These are phyloP conservation scores for Pythium aphanidermatum DNA, from an alignment of 352 stramenopile genomes.

Conservation along the genomic window DNA sequence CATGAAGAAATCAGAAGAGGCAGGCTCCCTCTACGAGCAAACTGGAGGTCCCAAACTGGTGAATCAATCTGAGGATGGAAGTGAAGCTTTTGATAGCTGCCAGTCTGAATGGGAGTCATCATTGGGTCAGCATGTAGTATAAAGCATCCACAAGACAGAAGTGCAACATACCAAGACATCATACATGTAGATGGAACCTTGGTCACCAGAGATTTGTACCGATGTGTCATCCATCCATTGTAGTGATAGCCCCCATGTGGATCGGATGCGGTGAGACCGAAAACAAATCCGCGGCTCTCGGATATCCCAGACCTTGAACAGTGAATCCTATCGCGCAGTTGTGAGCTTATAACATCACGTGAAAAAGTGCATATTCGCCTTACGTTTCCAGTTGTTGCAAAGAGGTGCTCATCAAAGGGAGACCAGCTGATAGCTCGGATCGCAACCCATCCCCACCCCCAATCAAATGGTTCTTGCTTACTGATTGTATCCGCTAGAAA, in stretches of 20 bases:
- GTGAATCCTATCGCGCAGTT: constrained; percentile 73
- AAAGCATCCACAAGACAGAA: too few relatives aligned
- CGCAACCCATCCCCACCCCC: constrained; percentile 77
- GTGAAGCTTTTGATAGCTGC: constrained; percentile 75
- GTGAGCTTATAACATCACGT: too few relatives aligned
- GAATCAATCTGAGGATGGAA: constrained; percentile 82
- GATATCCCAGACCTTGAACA: constrained; percentile 84
- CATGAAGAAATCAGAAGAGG: constrained; percentile 63
- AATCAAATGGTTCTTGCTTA: constrained; percentile 81
- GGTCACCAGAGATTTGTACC: constrained; percentile 73
- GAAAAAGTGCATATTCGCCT: too few relatives aligned
- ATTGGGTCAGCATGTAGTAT: too few relatives aligned
- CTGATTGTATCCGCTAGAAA: constrained; percentile 65
- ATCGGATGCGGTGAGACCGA: constrained; percentile 74
- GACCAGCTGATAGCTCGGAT: constrained; percentile 76
- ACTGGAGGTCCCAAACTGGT: constrained; percentile 75
- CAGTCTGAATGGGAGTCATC: constrained; percentile 30
- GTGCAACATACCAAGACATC: constrained; percentile 57
- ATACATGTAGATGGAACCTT: constrained; percentile 75
- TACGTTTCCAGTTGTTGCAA: constrained; percentile 82
- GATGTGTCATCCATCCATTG: constrained; percentile 75
- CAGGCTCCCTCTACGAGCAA: constrained; percentile 33
- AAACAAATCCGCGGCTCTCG: constrained; percentile 72
- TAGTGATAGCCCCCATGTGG: constrained; percentile 69
- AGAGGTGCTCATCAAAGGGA: constrained; percentile 78